Conservation (phyloP, 495 filamentous ascomycete genomes). For the Xylaria acuta region DNA sequence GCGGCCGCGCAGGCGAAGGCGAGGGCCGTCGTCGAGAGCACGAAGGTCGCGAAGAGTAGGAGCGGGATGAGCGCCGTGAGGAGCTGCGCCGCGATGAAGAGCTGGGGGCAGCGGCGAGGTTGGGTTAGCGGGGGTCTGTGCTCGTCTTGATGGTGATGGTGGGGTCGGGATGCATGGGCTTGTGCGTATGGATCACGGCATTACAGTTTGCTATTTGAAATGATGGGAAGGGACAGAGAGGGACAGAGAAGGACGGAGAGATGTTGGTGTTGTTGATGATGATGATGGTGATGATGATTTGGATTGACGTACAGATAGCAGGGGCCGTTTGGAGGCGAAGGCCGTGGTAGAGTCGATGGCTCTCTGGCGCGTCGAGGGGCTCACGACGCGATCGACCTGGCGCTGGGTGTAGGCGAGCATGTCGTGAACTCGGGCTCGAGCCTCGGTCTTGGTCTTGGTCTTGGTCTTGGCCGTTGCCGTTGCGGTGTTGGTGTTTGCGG, state of each 20-base stretch:
- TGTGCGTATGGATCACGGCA: neutral
- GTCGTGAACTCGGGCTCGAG: slow-evolving; percentile 27
- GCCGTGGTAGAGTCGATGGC: slow-evolving; percentile 32
- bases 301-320: slow-evolving; percentile 44
- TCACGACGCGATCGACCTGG: slow-evolving; percentile 45
- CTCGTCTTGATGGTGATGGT: neutral
- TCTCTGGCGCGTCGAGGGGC: slow-evolving; percentile 40
- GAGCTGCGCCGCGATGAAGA: slow-evolving; percentile 63
- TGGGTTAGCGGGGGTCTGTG: neutral
- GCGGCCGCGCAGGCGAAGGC: slow-evolving; percentile 60
- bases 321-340: slow-evolving; percentile 39
- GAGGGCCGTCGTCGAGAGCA: slow-evolving; percentile 60
- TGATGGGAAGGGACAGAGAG: neutral
- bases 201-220: neutral
- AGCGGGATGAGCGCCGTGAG: slow-evolving; percentile 64
- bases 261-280: neutral
- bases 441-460: neutral
- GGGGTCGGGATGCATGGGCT: neutral
- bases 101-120: slow-evolving; percentile 27
- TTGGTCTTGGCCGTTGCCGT: neutral
- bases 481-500: neutral
- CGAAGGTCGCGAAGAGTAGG: slow-evolving; percentile 66
- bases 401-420: slow-evolving; percentile 42
- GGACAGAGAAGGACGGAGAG: neutral
- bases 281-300: neutral